Percentiles rank a stretch among this genome's conserved stretches.
Evolutionary conservation across 2,329 filamentous ascomycete species (phyloP).

Genomic region (Aspergillus proliferans): DNA sequence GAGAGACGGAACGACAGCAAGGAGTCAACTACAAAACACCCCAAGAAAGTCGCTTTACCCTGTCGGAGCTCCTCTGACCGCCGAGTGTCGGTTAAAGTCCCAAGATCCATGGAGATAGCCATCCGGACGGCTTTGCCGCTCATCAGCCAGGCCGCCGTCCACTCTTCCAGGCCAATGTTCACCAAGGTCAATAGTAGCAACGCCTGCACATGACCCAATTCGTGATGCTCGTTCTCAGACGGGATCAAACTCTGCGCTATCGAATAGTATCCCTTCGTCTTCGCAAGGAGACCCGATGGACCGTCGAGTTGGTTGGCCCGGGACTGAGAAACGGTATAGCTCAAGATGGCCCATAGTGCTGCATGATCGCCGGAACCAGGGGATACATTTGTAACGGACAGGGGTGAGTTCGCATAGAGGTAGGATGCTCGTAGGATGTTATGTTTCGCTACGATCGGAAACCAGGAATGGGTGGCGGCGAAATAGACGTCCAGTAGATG

Average conservation of each 20-base stretch:
- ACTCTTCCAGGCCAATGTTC: conserved; percentile 43
- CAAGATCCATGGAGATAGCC: conserved; percentile 34
- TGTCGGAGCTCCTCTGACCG: conserved; percentile 28
- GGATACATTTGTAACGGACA: conserved; percentile 21
- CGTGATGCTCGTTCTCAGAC: conserved; percentile 33
- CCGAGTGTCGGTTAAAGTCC: conserved; percentile 18
- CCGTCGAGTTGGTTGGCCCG: conserved; percentile 12
- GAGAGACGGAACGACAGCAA: conserved; percentile 45
- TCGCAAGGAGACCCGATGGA: conserved; percentile 11
- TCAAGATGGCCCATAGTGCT: conserved; percentile 39
- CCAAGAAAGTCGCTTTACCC: conserved; percentile 43
- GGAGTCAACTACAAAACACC: conserved; percentile 50
- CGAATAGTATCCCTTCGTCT: conserved; percentile 30
- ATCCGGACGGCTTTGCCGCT: conserved; percentile 49
- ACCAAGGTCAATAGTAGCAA: conserved; percentile 44
- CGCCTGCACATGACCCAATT: conserved; percentile 40
- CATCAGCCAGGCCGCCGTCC: conserved; percentile 48
- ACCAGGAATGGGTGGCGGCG: conserved; percentile 53
- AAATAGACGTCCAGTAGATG: conserved; percentile 53
- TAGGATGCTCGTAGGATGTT: conserved; percentile 53
- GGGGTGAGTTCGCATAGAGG: conserved; percentile 43
- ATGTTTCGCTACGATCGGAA: conserved; percentile 55
- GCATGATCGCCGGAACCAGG: conserved; percentile 38
- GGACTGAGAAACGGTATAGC: conserved; percentile 35
- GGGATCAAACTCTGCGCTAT: conserved; percentile 34